Evolutionary conservation across 129 eudicot species (phyloP).

Genomic region (Deinandra increscens): DNA sequence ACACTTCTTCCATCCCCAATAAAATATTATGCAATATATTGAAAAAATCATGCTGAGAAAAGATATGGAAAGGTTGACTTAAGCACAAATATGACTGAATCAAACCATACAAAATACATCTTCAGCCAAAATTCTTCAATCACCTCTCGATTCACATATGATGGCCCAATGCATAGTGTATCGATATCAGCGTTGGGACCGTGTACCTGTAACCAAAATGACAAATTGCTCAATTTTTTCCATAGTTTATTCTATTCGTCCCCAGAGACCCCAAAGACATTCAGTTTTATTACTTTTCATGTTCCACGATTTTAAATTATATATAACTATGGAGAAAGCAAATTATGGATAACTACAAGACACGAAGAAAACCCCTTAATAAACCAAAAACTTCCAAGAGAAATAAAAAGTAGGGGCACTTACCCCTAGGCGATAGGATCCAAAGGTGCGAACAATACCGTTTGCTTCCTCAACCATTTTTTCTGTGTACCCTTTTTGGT

Average conservation of each 20-base stretch:
- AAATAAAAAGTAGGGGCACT: conserved; percentile 4
- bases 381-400: conserved; percentile 10
- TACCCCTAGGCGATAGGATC: conserved; percentile 47
- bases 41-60: conserved; percentile 39
- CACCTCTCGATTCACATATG: conserved; percentile 44
- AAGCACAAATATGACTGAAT: conserved; percentile 3
- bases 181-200: conserved; percentile 44
- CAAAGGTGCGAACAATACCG: conserved; percentile 41
- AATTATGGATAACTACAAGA: background rate
- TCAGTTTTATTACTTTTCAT: conserved; percentile 3
- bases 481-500: conserved; percentile 42
- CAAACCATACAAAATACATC: background rate
- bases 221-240: conserved; percentile 10
- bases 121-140: conserved; percentile 4
- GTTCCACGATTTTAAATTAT: background rate
- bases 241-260: conserved; percentile 16
- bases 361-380: background rate
- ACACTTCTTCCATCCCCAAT: conserved; percentile 42
- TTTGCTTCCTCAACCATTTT: conserved; percentile 45
- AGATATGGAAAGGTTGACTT: conserved; percentile 9
- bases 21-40: conserved; percentile 28
- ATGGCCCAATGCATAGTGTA: conserved; percentile 42
- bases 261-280: background rate
- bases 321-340: background rate
- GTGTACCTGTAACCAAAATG: conserved; percentile 38